Evolutionary conservation across 176 grass and related monocot genomes (phyloP).

Genomic region (Lolium rigidum): DNA sequence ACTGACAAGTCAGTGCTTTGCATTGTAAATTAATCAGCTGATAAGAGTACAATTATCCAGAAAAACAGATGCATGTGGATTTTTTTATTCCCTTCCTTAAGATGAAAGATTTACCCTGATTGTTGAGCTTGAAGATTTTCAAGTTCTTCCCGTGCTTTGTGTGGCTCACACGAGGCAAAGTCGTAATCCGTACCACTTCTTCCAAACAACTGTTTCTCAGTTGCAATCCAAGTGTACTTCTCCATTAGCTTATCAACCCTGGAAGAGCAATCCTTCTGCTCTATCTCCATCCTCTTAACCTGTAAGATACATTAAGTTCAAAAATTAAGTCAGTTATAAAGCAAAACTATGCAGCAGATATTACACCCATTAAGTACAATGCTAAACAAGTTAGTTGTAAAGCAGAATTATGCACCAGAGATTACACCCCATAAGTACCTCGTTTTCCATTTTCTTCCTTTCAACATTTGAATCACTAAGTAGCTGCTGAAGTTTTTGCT

Average conservation of each 20-base stretch:
- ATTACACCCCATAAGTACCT: conserved; percentile 62
- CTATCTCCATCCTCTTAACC: conserved; percentile 96
- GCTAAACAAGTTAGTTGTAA: conserved; percentile 17
- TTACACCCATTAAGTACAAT: background rate
- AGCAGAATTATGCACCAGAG: conserved; percentile 19
- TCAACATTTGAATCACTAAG: conserved; percentile 80
- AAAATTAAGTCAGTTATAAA: background rate
- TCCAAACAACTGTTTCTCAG: conserved; percentile 97
- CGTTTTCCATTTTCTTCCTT: conserved; percentile 96
- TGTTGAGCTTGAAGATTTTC: conserved; percentile 87
- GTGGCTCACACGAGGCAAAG: conserved; percentile 73
- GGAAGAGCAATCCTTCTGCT: conserved; percentile 92
- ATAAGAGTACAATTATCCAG: conserved; percentile 30
- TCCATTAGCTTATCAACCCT: conserved; percentile 86
- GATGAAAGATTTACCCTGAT: conserved; percentile 59
- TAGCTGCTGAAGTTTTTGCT: conserved; percentile 78
- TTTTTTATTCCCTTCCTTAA: conserved; percentile 6
- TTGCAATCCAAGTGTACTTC: conserved; percentile 89
- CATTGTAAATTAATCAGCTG: conserved; percentile 27
- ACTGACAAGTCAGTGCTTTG: conserved; percentile 13
- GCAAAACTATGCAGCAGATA: background rate
- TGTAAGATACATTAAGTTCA: conserved; percentile 44
- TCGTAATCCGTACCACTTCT: conserved; percentile 92
- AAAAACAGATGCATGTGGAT: conserved; percentile 19
- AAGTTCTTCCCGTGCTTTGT: conserved; percentile 73